Conservation (phyloP, 805 yeast species). For the Schizosaccharomyces cryophilus region DNA sequence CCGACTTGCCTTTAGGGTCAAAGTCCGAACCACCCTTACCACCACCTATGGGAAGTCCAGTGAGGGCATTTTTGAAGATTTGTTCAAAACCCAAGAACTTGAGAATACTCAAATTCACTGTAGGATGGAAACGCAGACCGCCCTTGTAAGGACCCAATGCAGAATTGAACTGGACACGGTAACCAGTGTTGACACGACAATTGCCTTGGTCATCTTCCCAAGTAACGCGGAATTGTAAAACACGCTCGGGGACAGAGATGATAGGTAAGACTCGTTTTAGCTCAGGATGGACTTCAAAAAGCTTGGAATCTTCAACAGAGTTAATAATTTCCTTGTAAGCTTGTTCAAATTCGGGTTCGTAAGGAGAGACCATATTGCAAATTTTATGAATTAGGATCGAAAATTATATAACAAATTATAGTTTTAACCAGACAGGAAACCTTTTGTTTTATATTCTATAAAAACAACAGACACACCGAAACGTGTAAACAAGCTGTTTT, state of each 20-base stretch:
- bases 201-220: slow-evolving; percentile 94
- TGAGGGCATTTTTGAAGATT: slow-evolving; percentile 91
- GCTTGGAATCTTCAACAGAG: slow-evolving; percentile 74
- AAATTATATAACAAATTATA: too few species aligned
- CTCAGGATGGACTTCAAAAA: slow-evolving; percentile 72
- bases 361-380: background rate
- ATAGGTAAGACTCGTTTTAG: slow-evolving; percentile 72
- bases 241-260: slow-evolving; percentile 84
- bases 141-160: slow-evolving; percentile 98
- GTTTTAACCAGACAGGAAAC: too few species aligned
- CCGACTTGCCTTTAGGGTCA: slow-evolving; percentile 87
- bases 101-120: slow-evolving; percentile 81
- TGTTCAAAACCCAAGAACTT: slow-evolving; percentile 96
- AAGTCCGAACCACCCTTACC: slow-evolving; percentile 98
- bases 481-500: too few species aligned
- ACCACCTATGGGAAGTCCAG: slow-evolving; percentile 96
- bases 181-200: slow-evolving; percentile 85
- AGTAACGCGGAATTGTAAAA: slow-evolving; percentile 85
- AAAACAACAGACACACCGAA: too few species aligned
- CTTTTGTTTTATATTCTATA: too few species aligned
- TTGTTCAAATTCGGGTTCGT: slow-evolving; percentile 95
- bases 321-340: slow-evolving; percentile 82
- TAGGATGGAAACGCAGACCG: slow-evolving; percentile 92
- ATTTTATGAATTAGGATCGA: too few species aligned
- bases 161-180: slow-evolving; percentile 94